Percentiles rank a stretch among this genome's conserved stretches.
Evolutionary conservation across 2,329 filamentous ascomycete species (phyloP).

Genomic region (Ambrosiella cleistominuta): DNA sequence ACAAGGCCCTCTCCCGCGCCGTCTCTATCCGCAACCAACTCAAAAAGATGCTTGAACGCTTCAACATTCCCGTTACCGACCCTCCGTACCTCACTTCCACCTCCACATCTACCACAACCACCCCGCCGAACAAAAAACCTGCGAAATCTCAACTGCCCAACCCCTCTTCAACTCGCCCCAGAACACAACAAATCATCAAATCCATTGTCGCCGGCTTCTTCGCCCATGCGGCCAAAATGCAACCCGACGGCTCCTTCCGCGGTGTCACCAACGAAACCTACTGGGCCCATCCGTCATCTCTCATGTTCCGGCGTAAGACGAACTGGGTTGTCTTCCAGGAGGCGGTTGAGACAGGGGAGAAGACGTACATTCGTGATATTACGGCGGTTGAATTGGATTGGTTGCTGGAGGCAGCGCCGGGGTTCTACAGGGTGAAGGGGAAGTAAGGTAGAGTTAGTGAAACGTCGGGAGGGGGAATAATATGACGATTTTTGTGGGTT

Average conservation of each 20-base stretch:
- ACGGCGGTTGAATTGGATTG: constrained; percentile 90
- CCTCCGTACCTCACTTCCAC: constrained; percentile 22
- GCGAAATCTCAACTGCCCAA: not conserved
- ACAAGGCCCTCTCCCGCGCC: constrained; percentile 63
- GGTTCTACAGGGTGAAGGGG: constrained; percentile 49
- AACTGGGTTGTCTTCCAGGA: constrained; percentile 96
- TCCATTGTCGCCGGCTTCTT: constrained; percentile 61
- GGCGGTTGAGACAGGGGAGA: constrained; percentile 72
- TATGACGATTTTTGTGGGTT: too few species aligned
- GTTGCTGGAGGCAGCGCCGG: constrained; percentile 73
- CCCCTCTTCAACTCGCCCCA: not conserved
- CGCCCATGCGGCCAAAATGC: constrained; percentile 84
- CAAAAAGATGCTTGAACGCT: constrained; percentile 70
- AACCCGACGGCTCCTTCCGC: constrained; percentile 74
- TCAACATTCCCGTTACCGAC: constrained; percentile 55
- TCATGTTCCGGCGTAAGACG: constrained; percentile 93
- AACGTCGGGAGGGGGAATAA: not conserved
- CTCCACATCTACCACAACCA: not conserved
- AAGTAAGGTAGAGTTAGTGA: not conserved
- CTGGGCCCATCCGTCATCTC: constrained; percentile 74
- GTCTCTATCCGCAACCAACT: constrained; percentile 77
- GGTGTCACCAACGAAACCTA: constrained; percentile 68
- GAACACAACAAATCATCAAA: not conserved
- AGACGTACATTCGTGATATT: constrained; percentile 79
- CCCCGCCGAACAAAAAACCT: constrained; percentile 15